Evolutionary conservation across 1,139 yeast genomes (phyloP).

Genomic region (Diutina catenulata): DNA sequence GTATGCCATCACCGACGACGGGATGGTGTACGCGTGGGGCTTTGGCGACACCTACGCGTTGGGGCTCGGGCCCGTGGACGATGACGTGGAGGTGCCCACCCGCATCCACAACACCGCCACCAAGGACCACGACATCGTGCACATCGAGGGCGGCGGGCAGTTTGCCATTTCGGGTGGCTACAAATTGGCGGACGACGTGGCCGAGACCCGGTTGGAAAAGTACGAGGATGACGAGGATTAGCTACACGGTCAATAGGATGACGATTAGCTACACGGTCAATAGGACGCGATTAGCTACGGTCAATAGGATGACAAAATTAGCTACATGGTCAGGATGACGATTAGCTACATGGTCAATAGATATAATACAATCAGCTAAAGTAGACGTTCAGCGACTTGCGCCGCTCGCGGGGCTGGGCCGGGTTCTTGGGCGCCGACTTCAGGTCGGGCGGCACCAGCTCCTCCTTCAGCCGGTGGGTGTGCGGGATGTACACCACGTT

Average conservation of each 20-base stretch:
- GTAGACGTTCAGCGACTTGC: conserved; percentile 1
- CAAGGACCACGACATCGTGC: conserved; percentile 52
- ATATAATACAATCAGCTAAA: too few relatives aligned
- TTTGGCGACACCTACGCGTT: conserved; percentile 94
- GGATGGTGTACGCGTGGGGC: conserved; percentile 92
- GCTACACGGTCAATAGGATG: too few relatives aligned
- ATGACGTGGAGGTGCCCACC: conserved; percentile 78
- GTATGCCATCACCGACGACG: conserved; percentile 73
- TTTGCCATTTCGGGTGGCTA: conserved; percentile 81
- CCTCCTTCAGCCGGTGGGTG: conserved; percentile 9
- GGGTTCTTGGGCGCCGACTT: background rate
- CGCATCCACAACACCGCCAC: conserved; percentile 91
- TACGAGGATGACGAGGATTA: conserved; percentile 27
- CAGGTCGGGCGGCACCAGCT: conserved; percentile 2
- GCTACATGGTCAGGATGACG: too few relatives aligned
- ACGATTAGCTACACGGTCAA: background rate
- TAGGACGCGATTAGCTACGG: too few relatives aligned
- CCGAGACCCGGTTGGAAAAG: conserved; percentile 18
- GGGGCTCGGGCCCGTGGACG: conserved; percentile 88
- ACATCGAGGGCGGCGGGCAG: conserved; percentile 91
- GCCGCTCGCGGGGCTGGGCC: background rate
- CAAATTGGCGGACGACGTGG: background rate
- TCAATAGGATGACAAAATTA: too few relatives aligned
- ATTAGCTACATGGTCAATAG: too few relatives aligned
- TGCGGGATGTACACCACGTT: conserved; percentile 52